Percentiles rank a stretch among this genome's conserved stretches.
phyloP scores from a whole-genome alignment of 208 protist species.

The Angomonas deanei region DNA sequence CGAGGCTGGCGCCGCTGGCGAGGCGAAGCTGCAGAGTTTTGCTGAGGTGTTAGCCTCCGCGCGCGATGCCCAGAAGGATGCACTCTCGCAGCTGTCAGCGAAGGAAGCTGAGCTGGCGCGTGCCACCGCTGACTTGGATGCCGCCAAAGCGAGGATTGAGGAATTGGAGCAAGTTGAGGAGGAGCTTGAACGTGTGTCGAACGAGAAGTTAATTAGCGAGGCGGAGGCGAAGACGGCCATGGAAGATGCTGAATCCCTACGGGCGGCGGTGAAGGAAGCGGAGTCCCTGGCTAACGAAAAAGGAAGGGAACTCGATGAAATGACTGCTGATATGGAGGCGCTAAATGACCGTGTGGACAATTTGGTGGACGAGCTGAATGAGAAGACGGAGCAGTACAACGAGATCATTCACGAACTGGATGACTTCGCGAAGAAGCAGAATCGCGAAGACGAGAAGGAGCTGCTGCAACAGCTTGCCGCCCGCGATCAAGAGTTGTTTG shows the following conservation, averaged over 20 bases:
- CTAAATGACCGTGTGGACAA: conserved; percentile 38
- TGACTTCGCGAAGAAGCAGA: conserved; percentile 43
- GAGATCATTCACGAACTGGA: conserved; percentile 63
- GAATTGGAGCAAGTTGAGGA: too few relatives aligned
- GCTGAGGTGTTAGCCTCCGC: conserved; percentile 17
- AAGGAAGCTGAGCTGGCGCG: conserved; percentile 25
- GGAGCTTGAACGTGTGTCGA: conserved; percentile 15
- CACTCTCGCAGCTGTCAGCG: conserved; percentile 16
- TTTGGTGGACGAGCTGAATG: conserved; percentile 45
- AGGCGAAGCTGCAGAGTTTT: too few relatives aligned
- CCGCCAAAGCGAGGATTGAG: conserved; percentile 10
- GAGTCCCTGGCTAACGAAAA: conserved; percentile 9
- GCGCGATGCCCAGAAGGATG: conserved; percentile 22
- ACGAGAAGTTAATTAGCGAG: conserved; percentile 20
- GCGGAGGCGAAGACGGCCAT: conserved; percentile 18
- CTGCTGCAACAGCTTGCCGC: conserved; percentile 49
- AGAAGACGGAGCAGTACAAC: conserved; percentile 54
- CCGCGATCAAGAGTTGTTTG: conserved; percentile 62
- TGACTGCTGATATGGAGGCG: conserved; percentile 29
- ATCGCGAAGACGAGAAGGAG: conserved; percentile 48
- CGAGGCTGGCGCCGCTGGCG: too few relatives aligned
- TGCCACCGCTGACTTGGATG: conserved; percentile 10
- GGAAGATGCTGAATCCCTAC: conserved; percentile 17
- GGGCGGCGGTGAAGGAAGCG: conserved; percentile 6
- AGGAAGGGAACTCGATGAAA: conserved; percentile 17